Evolutionary conservation across 2,329 filamentous ascomycete genomes (phyloP), one percentile per base, ranked within the genome.

Genomic region (Alternaria ethzedia): DNA sequence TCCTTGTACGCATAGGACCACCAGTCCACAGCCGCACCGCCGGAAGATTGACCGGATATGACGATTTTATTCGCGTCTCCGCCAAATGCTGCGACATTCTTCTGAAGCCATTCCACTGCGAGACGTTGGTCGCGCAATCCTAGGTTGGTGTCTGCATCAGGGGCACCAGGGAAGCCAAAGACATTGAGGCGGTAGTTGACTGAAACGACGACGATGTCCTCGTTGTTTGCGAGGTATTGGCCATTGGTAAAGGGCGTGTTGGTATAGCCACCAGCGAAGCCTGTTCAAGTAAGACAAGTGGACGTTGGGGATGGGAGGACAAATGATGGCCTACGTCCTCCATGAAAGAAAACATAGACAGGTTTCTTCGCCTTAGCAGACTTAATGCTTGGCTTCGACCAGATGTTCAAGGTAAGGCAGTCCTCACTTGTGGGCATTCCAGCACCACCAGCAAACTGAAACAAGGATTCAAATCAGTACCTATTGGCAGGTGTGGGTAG

Each of bases 81-180:
- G 17, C 85, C 85, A 65, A 88, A 88, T 1, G 75, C 73, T 9
- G 70, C 80, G 23, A 87, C 84, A 69, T 87, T 86, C 46, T 82
- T 78, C 4, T 78, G 78, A 0, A 85, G 74, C 86, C 86, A 88
- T 72, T 87, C 82, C 0, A 87, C 70, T 0, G 84, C 85, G 13
- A 82, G 67, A 2, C 86, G 81, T 68, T 88, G 86, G 68, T 89
- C 86, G 6, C 83, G 79, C 6, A 88, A 73, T 2, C 85, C 86
- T 3, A 85, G 70, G 61, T 88, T 88, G 49, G 81, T 70, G 8
- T 66, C 61, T 23, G 73, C 44, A 12, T 68, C 73, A 12, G 64
- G 68, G 23, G 73, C 71, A 44, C 75, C 75, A 6, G 78, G 73
- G 30, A 80, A 81, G 0, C 78, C 78, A 23, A 80, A 75, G 50